These are phyloP conservation scores for Pterocarpus santalinus DNA, from an alignment of 306 rosid genomes.

Conservation along the genomic window DNA sequence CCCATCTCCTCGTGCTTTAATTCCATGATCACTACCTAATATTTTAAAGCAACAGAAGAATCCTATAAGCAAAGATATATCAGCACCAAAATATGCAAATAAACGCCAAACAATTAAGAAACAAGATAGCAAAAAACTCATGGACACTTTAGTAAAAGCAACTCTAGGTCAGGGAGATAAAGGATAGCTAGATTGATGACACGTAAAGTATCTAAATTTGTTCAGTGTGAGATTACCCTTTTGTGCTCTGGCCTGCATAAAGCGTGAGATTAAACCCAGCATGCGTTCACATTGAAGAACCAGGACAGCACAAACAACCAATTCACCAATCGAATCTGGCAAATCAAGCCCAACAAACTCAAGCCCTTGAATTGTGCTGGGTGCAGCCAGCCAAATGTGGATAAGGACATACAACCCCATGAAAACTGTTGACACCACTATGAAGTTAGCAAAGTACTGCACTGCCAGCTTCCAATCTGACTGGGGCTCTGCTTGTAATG, in stretches of 20 bases:
- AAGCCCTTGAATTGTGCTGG: conserved; percentile 83
- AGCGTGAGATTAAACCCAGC: conserved; percentile 84
- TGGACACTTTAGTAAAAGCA: conserved; percentile 29
- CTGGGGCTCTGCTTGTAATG: conserved; percentile 81
- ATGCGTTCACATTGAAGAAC: conserved; percentile 92
- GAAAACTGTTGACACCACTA: conserved; percentile 69
- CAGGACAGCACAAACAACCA: conserved; percentile 77
- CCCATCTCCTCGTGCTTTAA: conserved; percentile 98
- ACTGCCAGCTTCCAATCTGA: conserved; percentile 90
- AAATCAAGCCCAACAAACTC: conserved; percentile 97
- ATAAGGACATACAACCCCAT: conserved; percentile 80
- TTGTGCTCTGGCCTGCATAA: conserved; percentile 88
- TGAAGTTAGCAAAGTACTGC: conserved; percentile 89
- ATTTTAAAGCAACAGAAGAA: conserved; percentile 31
- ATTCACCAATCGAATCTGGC: conserved; percentile 94
- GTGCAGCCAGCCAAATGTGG: conserved; percentile 83
- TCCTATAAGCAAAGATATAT: conserved; percentile 42
- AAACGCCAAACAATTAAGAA: not conserved
- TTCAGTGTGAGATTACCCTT: conserved; percentile 65
- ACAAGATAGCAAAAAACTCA: conserved; percentile 16
- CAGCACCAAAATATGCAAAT: conserved; percentile 40
- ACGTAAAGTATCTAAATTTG: conserved; percentile 6
- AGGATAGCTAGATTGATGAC: conserved; percentile 31
- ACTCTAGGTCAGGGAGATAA: conserved; percentile 25
- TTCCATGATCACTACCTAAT: conserved; percentile 95